phyloP scores from a whole-genome alignment of 2,329 filamentous ascomycete genomes.

The Monilinia fructicola region DNA sequence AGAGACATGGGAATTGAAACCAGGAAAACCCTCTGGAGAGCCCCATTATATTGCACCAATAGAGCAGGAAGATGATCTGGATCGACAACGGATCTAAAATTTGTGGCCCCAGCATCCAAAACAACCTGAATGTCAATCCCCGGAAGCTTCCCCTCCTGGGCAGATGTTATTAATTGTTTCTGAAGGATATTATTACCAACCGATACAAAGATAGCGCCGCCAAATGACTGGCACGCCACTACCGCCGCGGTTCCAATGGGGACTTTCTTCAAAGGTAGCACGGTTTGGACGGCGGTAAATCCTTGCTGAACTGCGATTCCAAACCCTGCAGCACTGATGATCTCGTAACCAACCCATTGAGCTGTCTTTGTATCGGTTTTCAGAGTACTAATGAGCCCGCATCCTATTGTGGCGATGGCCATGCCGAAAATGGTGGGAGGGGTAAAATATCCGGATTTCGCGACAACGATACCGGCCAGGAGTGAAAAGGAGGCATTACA shows the following conservation, averaged over 20 bases:
- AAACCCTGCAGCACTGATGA: constrained; percentile 34
- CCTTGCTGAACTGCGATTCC: constrained; percentile 39
- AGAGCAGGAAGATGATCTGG: constrained; percentile 46
- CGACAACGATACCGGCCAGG: constrained; percentile 38
- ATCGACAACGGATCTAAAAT: constrained; percentile 48
- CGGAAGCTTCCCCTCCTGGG: constrained; percentile 24
- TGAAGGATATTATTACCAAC: constrained; percentile 47
- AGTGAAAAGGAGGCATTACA: constrained; percentile 38
- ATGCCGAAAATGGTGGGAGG: constrained; percentile 30
- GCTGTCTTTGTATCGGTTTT: constrained; percentile 41
- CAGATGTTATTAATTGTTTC: constrained; percentile 33
- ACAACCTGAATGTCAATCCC: constrained; percentile 35
- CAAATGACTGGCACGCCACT: constrained; percentile 47
- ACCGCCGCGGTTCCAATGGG: constrained; percentile 47
- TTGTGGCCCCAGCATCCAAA: constrained; percentile 43
- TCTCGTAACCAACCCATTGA: constrained; percentile 50
- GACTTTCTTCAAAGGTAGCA: constrained; percentile 42
- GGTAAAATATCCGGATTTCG: constrained; percentile 41
- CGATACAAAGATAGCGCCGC: constrained; percentile 50
- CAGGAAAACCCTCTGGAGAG: constrained; percentile 54
- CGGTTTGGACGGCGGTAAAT: constrained; percentile 37
- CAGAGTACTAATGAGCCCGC: constrained; percentile 42
- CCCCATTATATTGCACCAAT: constrained; percentile 53
- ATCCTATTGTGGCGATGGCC: constrained; percentile 28
- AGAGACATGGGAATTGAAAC: constrained; percentile 51